phyloP scores from a whole-genome alignment of 1,284 basidiomycete species.

The Ustilago hordei region DNA sequence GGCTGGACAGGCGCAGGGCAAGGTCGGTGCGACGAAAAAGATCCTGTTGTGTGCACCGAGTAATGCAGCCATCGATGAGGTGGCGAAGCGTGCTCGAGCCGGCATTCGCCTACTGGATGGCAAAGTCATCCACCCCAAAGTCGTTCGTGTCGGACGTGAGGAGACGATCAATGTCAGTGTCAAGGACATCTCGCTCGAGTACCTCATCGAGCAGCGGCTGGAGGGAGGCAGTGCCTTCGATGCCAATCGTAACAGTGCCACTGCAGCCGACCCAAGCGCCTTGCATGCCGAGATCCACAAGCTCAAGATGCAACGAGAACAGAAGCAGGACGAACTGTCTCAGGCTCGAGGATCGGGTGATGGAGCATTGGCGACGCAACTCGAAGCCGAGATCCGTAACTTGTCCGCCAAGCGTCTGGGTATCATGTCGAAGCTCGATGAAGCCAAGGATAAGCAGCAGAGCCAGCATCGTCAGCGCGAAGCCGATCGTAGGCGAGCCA shows the following conservation, averaged over 20 bases:
- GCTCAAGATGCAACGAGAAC: conserved; percentile 55
- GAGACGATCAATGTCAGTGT: conserved; percentile 83
- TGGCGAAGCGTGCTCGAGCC: conserved; percentile 86
- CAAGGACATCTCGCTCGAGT: conserved; percentile 86
- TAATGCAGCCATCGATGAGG: conserved; percentile 98
- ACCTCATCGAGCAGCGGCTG: conserved; percentile 54
- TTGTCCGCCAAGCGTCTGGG: conserved; percentile 49
- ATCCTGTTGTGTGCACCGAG: conserved; percentile 95
- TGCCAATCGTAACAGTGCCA: conserved; percentile 21
- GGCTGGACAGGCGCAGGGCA: conserved; percentile 33
- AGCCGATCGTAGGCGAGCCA: conserved; percentile 53
- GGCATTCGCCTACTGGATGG: conserved; percentile 78
- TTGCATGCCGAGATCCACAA: conserved; percentile 47
- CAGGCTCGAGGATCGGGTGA: conserved; percentile 30
- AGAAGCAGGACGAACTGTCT: conserved; percentile 56
- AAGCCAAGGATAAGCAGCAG: conserved; percentile 60
- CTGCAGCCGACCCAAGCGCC: conserved; percentile 32
- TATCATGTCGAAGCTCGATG: conserved; percentile 58
- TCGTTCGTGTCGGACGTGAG: conserved; percentile 89
- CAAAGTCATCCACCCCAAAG: conserved; percentile 76
- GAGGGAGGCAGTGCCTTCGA: conserved; percentile 27
- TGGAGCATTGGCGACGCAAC: conserved; percentile 33
- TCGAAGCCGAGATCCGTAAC: conserved; percentile 54
- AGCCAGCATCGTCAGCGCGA: conserved; percentile 55
- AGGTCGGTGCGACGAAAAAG: conserved; percentile 73